These are phyloP conservation scores for Fusarium longipes DNA, from an alignment of 2,329 filamentous ascomycete species.

Conservation along the genomic window DNA sequence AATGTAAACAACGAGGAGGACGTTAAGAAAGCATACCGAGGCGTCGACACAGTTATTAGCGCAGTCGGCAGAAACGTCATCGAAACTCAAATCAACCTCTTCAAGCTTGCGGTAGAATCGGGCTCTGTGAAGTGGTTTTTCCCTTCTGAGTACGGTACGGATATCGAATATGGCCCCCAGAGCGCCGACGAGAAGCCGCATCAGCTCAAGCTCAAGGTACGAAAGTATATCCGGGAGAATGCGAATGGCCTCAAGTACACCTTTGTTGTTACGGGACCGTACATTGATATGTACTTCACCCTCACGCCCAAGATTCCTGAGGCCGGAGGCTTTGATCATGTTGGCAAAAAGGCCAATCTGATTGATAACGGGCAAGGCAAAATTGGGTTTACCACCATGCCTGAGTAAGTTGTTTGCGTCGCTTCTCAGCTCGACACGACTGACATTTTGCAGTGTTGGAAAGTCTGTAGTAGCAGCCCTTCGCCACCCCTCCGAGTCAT, in stretches of 20 bases:
- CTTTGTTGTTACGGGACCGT: constrained; percentile 77
- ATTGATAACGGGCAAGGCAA: constrained; percentile 70
- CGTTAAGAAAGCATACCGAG: constrained; percentile 69
- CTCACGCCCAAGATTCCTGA: constrained; percentile 47
- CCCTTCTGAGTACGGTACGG: constrained; percentile 75
- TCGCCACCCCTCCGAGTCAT: constrained; percentile 63
- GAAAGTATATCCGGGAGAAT: constrained; percentile 67
- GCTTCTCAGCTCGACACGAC: neutral
- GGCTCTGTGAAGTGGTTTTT: constrained; percentile 70
- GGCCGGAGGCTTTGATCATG: constrained; percentile 69
- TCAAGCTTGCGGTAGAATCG: constrained; percentile 67
- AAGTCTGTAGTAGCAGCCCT: constrained; percentile 72
- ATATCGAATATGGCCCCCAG: constrained; percentile 68
- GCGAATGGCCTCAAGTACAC: constrained; percentile 68
- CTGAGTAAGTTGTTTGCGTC: constrained; percentile 65
- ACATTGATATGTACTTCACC: constrained; percentile 70
- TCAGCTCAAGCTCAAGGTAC: constrained; percentile 76
- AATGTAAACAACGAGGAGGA: constrained; percentile 53
- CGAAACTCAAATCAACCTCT: constrained; percentile 69
- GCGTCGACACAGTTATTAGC: constrained; percentile 73
- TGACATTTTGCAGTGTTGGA: constrained; percentile 64
- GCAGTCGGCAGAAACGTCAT: constrained; percentile 73
- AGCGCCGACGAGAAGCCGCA: constrained; percentile 73
- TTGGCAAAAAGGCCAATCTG: constrained; percentile 67
- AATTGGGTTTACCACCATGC: constrained; percentile 77